phyloP scores from a whole-genome alignment of 331 rosid species.

The Prunus yedoensis region DNA sequence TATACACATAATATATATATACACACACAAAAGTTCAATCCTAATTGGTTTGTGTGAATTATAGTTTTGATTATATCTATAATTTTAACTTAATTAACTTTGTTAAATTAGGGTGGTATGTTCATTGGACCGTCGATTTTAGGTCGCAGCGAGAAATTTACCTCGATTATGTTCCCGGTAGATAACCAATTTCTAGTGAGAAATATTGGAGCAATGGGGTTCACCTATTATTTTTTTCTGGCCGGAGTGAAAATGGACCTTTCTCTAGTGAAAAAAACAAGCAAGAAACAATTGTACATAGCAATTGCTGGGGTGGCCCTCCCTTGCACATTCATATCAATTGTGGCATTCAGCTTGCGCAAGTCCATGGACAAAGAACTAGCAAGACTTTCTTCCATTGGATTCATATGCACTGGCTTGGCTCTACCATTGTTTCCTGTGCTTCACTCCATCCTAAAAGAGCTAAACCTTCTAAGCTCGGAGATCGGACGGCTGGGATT shows the following conservation, averaged over 20 bases:
- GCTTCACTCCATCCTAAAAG: constrained; percentile 46
- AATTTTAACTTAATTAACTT: constrained; percentile 14
- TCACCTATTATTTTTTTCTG: constrained; percentile 58
- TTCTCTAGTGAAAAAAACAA: constrained; percentile 32
- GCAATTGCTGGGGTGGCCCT: constrained; percentile 34
- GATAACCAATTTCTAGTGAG: constrained; percentile 33
- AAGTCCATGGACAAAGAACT: constrained; percentile 52
- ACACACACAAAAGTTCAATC: too few species aligned
- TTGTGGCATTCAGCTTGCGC: constrained; percentile 39
- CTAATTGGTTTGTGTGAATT: too few species aligned
- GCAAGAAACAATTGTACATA: constrained; percentile 39
- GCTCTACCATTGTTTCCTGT: constrained; percentile 57
- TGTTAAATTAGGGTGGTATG: constrained; percentile 63
- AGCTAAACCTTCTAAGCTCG: constrained; percentile 72
- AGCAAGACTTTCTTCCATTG: constrained; percentile 42
- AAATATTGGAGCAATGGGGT: constrained; percentile 64
- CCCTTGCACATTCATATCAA: constrained; percentile 22
- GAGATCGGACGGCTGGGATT: constrained; percentile 57
- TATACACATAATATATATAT: background rate
- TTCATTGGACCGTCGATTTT: constrained; percentile 69
- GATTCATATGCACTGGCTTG: constrained; percentile 37
- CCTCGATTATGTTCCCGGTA: constrained; percentile 2
- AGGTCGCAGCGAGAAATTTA: constrained; percentile 39
- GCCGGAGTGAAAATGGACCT: constrained; percentile 72
- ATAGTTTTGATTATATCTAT: too few species aligned